Base-by-base conservation (phyloP, 2,329 filamentous ascomycete species). In the Ophiostoma ulmi region DNA sequence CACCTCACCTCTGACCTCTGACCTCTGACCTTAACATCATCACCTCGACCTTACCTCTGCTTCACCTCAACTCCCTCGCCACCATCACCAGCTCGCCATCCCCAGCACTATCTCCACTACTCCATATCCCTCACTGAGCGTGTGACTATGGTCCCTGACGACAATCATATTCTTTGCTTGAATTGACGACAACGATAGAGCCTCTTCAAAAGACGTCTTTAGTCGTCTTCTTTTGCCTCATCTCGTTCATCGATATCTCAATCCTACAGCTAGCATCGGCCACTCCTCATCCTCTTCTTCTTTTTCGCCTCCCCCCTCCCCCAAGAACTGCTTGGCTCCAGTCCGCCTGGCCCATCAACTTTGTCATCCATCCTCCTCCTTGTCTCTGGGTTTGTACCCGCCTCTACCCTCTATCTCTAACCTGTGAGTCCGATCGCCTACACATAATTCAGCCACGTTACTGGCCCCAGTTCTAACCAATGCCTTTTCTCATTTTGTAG, bases 61-160 rank as follows among this genome's bases (percentile, higher is more conserved):
- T 8, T 58, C 20, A 58, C 65, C 64, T 17, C 52, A n/a, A 31
- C 63, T 11, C 20, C 17, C 39, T 63, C 52, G 52, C 36, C 39
- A 20, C 55, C 41, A 52, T 69, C 70, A 55, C 39, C 66, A 55
- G 31, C 41, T 41, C 66, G 48, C 66, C 48, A 22, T 64, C 68
- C 35, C 68, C 31, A 22, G 38, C 68, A 11, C 36, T 38, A 44
- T 44, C 69, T 55, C 31, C 68, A 22, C 52, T 26, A 26, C 52
- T 26, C 52, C 52, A 58, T 58, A 31, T 22, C 22, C 52, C 52
- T 58, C 52, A 22, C 52, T 17, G 52, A 26, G n/a, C 22, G n/a
- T 26, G 8, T 10, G 31, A 11, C 48, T 58, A 17, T 44, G 52
- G 7, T 26, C 52, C 52, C n/a, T 58, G 39, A 44, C 39, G 39